Conservation (phyloP, 257 asterid genomes). For the Fraxinus excelsior region DNA sequence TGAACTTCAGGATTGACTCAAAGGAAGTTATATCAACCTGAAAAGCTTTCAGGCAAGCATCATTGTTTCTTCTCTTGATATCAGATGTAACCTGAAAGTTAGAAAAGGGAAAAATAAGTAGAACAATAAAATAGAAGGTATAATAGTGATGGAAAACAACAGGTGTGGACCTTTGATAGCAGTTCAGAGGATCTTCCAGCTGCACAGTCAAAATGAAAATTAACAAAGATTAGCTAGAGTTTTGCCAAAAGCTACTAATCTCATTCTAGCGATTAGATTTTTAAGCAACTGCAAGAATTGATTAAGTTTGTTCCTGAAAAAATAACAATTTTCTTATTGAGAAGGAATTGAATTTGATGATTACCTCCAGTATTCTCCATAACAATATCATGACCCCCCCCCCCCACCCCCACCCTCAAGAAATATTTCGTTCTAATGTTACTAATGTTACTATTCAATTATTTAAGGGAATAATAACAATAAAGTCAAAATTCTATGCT, state of each 20-base stretch:
- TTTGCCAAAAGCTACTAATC: slow-evolving; percentile 9
- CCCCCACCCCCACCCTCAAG: neutral
- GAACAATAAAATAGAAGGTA: neutral
- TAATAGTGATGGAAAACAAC: slow-evolving; percentile 2
- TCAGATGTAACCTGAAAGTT: slow-evolving; percentile 50
- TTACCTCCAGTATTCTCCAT: neutral
- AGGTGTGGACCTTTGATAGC: slow-evolving; percentile 55
- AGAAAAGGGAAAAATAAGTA: slow-evolving; percentile 17
- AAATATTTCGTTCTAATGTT: neutral
- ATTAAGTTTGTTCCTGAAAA: neutral
- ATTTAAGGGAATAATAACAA: neutral
- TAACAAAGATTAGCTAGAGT: neutral
- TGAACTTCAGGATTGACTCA: slow-evolving; percentile 70
- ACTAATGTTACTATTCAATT: neutral
- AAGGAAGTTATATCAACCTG: slow-evolving; percentile 69
- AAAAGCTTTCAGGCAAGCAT: slow-evolving; percentile 67
- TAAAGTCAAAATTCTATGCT: neutral
- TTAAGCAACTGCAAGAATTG: slow-evolving; percentile 1
- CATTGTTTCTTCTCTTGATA: slow-evolving; percentile 48
- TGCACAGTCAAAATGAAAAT: slow-evolving; percentile 38
- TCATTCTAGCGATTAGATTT: neutral
- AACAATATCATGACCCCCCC: neutral
- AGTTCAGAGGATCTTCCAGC: slow-evolving; percentile 74
- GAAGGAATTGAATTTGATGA: neutral
- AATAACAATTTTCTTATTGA: neutral